Evolutionary conservation across 371 early-diverging fungal genomes (phyloP).

Genomic region (Mortierella polycephala): DNA sequence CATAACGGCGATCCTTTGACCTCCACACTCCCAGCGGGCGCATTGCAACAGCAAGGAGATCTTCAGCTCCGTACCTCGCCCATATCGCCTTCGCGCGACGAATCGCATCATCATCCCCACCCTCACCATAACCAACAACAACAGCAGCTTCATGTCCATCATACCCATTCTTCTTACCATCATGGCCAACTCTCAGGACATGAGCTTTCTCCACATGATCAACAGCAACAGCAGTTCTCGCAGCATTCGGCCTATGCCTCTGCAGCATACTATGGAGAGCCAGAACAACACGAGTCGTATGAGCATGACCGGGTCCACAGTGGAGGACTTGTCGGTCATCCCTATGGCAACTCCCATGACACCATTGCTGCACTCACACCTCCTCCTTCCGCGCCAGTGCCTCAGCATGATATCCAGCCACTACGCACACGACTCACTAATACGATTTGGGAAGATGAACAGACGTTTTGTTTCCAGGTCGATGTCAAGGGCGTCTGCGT

Average conservation of each 20-base stretch:
- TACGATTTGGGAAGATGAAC: constrained; percentile 87
- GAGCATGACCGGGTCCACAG: constrained; percentile 47
- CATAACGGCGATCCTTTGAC: constrained; percentile 26
- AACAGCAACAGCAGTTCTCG: constrained; percentile 30
- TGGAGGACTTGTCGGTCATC: constrained; percentile 50
- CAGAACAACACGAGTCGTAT: constrained; percentile 44
- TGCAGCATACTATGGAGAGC: constrained; percentile 35
- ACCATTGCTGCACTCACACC: constrained; percentile 37
- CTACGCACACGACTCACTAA: constrained; percentile 66
- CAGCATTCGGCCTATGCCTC: constrained; percentile 39
- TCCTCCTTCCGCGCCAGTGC: constrained; percentile 64
- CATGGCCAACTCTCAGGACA: constrained; percentile 32
- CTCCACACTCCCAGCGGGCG: constrained; percentile 13
- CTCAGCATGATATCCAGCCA: constrained; percentile 54
- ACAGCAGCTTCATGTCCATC: constrained; percentile 41
- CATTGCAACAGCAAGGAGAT: constrained; percentile 31
- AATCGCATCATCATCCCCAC: constrained; percentile 33
- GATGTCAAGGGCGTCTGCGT: constrained; percentile 83
- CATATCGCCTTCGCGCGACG: constrained; percentile 20
- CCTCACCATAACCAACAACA: constrained; percentile 23
- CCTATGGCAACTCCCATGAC: constrained; percentile 45
- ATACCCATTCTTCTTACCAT: constrained; percentile 38
- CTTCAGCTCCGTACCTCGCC: constrained; percentile 30
- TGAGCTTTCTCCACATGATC: constrained; percentile 45
- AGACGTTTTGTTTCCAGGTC: constrained; percentile 82